Percentiles rank a stretch among this genome's conserved stretches.
These are phyloP conservation scores for Aspergillus uvarum DNA, from an alignment of 2,329 filamentous ascomycete species.

Conservation along the genomic window DNA sequence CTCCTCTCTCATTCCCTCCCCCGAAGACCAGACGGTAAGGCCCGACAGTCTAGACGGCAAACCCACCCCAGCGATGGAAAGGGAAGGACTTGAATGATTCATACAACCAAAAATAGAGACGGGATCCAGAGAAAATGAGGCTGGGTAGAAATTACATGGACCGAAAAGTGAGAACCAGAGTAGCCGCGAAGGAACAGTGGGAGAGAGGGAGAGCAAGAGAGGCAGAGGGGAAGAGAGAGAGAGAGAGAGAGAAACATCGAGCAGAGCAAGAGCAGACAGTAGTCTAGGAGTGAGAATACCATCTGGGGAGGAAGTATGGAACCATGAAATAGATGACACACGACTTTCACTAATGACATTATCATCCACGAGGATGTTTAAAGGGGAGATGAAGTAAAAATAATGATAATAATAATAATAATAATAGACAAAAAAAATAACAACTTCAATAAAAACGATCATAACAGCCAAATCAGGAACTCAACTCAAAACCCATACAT, in stretches of 20 bases:
- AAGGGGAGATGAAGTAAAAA: not conserved
- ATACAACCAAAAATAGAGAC: not conserved
- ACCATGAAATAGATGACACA: not conserved
- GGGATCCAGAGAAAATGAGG: not conserved
- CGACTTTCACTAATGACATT: not conserved
- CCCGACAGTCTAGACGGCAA: not conserved
- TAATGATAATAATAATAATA: not conserved
- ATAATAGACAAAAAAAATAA: too few relatives aligned
- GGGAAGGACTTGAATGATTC: not conserved
- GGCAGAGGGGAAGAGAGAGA: not conserved
- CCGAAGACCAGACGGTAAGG: not conserved
- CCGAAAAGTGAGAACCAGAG: not conserved
- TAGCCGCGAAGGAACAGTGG: not conserved
- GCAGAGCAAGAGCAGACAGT: not conserved
- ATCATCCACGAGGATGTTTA: not conserved
- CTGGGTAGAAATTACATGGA: not conserved
- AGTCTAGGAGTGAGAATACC: too few relatives aligned
- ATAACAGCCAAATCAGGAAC: not conserved
- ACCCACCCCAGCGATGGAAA: not conserved
- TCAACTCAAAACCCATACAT: not conserved
- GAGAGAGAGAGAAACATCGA: not conserved
- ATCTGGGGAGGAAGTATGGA: not conserved
- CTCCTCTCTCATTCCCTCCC: not conserved
- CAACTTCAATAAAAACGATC: too few relatives aligned
- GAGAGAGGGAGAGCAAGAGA: not conserved